These are phyloP conservation scores for Leptographium galeiforme DNA, from an alignment of 2,329 filamentous ascomycete genomes.

Conservation along the genomic window DNA sequence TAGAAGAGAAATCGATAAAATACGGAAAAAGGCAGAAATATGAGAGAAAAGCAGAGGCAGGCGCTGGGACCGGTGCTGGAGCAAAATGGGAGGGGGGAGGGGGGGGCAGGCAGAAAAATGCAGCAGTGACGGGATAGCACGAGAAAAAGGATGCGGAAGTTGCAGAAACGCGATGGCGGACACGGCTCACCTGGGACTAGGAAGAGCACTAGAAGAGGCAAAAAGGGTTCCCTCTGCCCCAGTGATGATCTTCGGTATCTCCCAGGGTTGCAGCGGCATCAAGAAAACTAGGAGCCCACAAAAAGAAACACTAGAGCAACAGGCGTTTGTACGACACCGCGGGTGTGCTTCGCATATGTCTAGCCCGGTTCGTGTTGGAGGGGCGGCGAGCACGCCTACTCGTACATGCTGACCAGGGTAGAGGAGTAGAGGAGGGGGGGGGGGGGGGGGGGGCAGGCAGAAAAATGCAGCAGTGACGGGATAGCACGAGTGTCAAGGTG, in stretches of 20 bases:
- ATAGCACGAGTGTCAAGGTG: too few species aligned
- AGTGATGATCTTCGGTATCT: slow-evolving; percentile 10
- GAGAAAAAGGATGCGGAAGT: not conserved
- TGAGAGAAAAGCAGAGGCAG: not conserved
- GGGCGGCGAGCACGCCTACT: not conserved
- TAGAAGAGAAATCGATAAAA: not conserved
- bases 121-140: not conserved
- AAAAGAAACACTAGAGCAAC: not conserved
- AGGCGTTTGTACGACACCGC: not conserved
- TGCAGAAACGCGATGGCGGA: not conserved
- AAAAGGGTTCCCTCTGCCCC: slow-evolving; percentile 1
- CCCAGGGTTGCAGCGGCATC: slow-evolving; percentile 14
- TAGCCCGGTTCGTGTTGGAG: not conserved
- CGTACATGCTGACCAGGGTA: not conserved
- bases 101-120: not conserved
- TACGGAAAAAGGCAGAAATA: not conserved
- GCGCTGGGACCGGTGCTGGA: not conserved
- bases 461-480: too few species aligned
- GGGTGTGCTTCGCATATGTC: not conserved
- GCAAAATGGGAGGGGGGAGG: not conserved
- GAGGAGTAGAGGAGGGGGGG: not conserved
- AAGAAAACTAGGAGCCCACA: not conserved
- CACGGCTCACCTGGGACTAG: not conserved
- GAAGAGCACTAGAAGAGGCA: not conserved
- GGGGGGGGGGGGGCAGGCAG: too few species aligned